Conservation (phyloP, 306 rosid genomes). For the Begonia fuchsioides region DNA sequence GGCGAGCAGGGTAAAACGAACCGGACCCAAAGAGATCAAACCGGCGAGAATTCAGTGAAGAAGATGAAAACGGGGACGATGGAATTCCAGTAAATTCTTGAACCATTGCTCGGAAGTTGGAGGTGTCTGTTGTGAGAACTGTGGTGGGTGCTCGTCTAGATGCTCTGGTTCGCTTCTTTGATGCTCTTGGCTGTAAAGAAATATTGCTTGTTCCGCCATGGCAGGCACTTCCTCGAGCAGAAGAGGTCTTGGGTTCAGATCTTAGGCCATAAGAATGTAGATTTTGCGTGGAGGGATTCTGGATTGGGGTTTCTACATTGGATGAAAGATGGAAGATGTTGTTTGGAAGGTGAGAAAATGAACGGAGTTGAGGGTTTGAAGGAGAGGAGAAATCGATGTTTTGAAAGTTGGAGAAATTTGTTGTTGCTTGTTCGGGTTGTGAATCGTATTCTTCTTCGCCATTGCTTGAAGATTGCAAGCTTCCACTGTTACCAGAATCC, state of each 20-base stretch:
- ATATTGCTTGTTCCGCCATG: too few relatives aligned
- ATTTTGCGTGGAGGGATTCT: conserved; percentile 23
- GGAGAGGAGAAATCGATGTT: conserved; percentile 8
- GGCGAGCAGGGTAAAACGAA: conserved; percentile 39
- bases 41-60: conserved; percentile 34
- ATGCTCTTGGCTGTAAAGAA: conserved; percentile 15
- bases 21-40: conserved; percentile 53
- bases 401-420: conserved; percentile 24
- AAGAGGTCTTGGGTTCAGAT: conserved; percentile 24
- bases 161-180: conserved; percentile 14
- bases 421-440: conserved; percentile 10
- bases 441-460: conserved; percentile 80
- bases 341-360: conserved; percentile 2
- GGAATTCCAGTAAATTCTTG: conserved; percentile 34
- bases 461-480: conserved; percentile 73
- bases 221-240: not conserved
- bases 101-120: conserved; percentile 15
- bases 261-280: conserved; percentile 16
- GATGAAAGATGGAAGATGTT: conserved; percentile 8
- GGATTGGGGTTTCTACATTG: conserved; percentile 23
- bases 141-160: conserved; percentile 10
- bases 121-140: conserved; percentile 7
- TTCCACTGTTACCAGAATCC: conserved; percentile 86
- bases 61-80: conserved; percentile 62
- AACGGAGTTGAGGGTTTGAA: conserved; percentile 18